These are phyloP conservation scores for Microbotryomycetes sp. DNA, from an alignment of 1,284 basidiomycete genomes.

Conservation along the genomic window DNA sequence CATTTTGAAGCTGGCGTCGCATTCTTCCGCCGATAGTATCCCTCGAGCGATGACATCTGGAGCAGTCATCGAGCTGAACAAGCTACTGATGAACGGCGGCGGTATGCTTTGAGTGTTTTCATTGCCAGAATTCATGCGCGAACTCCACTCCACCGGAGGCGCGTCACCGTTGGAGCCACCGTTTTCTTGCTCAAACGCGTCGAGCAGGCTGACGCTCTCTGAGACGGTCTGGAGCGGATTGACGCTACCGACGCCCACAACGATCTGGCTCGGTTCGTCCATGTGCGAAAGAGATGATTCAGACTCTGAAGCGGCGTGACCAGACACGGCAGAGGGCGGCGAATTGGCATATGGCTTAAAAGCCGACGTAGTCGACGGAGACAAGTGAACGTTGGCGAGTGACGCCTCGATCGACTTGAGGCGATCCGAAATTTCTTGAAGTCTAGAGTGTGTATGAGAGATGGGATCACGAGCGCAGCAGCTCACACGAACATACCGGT, in stretches of 20 bases:
- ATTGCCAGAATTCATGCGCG: neutral
- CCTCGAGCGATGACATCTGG: conserved; percentile 3
- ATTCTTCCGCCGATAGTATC: neutral
- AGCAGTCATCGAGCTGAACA: neutral
- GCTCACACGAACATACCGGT: neutral
- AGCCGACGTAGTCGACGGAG: neutral
- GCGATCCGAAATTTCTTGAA: conserved; percentile 8
- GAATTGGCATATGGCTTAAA: neutral
- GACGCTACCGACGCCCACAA: neutral
- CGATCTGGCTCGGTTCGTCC: neutral
- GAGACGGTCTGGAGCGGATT: conserved; percentile 2
- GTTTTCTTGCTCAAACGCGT: neutral
- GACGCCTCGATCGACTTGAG: conserved; percentile 5
- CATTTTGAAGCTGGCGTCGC: conserved; percentile 6
- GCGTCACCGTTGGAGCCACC: no score
- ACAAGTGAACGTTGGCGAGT: neutral
- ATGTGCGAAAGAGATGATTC: conserved; percentile 1
- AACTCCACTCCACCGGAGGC: no score
- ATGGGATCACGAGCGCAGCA: neutral
- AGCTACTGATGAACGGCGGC: neutral
- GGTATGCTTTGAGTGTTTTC: neutral
- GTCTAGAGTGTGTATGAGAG: neutral
- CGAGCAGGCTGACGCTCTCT: neutral
- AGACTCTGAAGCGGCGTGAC: neutral
- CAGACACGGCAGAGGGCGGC: neutral